Percentiles rank a stretch among this genome's conserved stretches.
These are phyloP conservation scores for Naganishia cerealis DNA, from an alignment of 1,284 basidiomycete genomes.

Conservation along the genomic window DNA sequence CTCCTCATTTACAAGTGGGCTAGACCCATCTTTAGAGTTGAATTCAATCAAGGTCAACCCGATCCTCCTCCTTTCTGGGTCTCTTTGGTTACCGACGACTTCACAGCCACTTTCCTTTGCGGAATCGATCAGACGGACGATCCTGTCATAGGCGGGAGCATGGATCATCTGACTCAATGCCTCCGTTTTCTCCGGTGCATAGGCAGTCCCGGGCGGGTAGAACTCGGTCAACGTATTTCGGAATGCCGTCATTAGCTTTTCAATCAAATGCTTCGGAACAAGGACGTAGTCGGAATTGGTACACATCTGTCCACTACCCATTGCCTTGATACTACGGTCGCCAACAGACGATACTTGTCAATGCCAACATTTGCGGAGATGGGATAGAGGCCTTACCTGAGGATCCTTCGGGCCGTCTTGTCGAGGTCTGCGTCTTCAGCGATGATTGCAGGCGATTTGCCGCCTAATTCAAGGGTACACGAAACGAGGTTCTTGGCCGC, in stretches of 20 bases:
- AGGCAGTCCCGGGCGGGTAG: conserved; percentile 54
- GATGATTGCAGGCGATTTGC: conserved; percentile 80
- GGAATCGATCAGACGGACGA: conserved; percentile 64
- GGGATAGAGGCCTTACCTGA: conserved; percentile 55
- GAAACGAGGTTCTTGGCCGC: conserved; percentile 85
- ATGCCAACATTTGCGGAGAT: not conserved
- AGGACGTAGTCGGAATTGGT: conserved; percentile 67
- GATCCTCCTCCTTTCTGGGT: conserved; percentile 57
- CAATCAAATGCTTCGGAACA: conserved; percentile 65
- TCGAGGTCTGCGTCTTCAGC: conserved; percentile 62
- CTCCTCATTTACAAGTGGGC: conserved; percentile 74
- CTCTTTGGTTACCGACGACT: conserved; percentile 67
- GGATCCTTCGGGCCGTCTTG: conserved; percentile 54
- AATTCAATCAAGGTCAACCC: conserved; percentile 57
- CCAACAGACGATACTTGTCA: not conserved
- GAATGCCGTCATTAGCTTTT: conserved; percentile 64
- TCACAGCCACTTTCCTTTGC: conserved; percentile 65
- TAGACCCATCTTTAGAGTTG: conserved; percentile 58
- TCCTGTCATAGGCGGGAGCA: conserved; percentile 62
- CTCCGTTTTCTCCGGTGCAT: conserved; percentile 53
- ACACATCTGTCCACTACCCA: conserved; percentile 62
- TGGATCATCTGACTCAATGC: conserved; percentile 61
- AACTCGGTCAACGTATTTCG: conserved; percentile 58
- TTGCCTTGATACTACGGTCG: conserved; percentile 63
- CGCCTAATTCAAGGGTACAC: conserved; percentile 71